phyloP scores from a whole-genome alignment of 768 basidiomycete genomes.

The Calvatia gigantea region DNA sequence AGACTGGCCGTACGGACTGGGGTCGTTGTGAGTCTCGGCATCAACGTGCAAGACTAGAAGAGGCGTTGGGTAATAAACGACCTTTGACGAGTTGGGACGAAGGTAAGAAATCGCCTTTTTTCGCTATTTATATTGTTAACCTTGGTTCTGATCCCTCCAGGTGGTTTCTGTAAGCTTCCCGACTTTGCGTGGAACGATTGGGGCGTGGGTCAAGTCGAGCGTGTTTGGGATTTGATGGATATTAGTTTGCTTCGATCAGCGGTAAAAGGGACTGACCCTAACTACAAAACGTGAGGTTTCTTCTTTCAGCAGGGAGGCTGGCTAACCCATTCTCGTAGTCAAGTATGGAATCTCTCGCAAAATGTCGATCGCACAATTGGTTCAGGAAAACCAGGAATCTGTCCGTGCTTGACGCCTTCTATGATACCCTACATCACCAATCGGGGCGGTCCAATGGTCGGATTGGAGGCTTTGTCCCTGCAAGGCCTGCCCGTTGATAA shows the following conservation, averaged over 20 bases:
- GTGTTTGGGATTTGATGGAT: conserved; percentile 95
- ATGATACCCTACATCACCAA: conserved; percentile 98
- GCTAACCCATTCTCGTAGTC: conserved; percentile 35
- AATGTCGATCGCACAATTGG: conserved; percentile 93
- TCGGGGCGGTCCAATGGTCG: conserved; percentile 94
- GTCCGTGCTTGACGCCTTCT: conserved; percentile 89
- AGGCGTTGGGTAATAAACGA: conserved; percentile 74
- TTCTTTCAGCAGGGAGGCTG: conserved; percentile 4
- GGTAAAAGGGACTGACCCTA: conserved; percentile 75
- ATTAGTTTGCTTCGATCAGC: conserved; percentile 84
- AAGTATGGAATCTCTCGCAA: conserved; percentile 95
- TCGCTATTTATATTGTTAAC: neutral
- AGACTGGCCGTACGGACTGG: conserved; percentile 83
- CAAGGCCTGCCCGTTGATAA: conserved; percentile 94
- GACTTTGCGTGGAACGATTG: conserved; percentile 95
- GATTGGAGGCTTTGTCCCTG: conserved; percentile 88
- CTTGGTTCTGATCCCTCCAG: conserved; percentile 30
- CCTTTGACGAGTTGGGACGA: conserved; percentile 94
- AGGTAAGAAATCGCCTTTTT: conserved; percentile 44
- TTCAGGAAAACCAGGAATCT: conserved; percentile 77
- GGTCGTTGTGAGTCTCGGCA: conserved; percentile 90
- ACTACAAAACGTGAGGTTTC: conserved; percentile 76
- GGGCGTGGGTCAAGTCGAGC: conserved; percentile 89
- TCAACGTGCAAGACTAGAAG: conserved; percentile 81
- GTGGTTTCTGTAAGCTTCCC: conserved; percentile 78